Evolutionary conservation across 306 rosid species (phyloP).

Genomic region (Begonia masoniana): DNA sequence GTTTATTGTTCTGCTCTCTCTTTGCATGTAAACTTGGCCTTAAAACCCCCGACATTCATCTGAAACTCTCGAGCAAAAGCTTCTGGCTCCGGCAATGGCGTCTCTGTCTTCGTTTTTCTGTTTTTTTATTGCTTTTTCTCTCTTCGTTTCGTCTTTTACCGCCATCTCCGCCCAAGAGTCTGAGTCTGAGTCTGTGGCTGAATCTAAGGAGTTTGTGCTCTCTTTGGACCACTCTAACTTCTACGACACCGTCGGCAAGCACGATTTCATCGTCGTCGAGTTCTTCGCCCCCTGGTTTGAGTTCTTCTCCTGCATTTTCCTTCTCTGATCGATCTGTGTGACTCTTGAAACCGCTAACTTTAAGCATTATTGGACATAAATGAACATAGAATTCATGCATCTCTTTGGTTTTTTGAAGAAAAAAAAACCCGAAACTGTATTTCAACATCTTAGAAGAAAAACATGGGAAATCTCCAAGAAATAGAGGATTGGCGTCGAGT

Average conservation of each 20-base stretch:
- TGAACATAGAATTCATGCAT: neutral
- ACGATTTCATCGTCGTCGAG: slow-evolving; percentile 80
- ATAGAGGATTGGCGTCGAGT: no score
- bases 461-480: no score
- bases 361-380: neutral
- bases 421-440: no score
- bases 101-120: slow-evolving; percentile 24
- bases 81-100: slow-evolving; percentile 28
- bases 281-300: slow-evolving; percentile 83
- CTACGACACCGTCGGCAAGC: slow-evolving; percentile 55
- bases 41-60: no score
- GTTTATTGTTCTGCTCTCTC: no score
- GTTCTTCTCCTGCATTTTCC: slow-evolving; percentile 1
- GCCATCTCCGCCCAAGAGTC: slow-evolving; percentile 43
- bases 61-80: no score
- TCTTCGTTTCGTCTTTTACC: slow-evolving; percentile 14
- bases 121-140: slow-evolving; percentile 12
- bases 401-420: neutral
- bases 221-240: slow-evolving; percentile 76
- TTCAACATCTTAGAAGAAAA: no score
- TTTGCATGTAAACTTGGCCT: no score
- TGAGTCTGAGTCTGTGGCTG: slow-evolving; percentile 1
- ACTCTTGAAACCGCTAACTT: no score
- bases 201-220: slow-evolving; percentile 64
- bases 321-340: neutral